Evolutionary conservation across 345 rosid species (phyloP).

Genomic region (Hypericum androsaemum): DNA sequence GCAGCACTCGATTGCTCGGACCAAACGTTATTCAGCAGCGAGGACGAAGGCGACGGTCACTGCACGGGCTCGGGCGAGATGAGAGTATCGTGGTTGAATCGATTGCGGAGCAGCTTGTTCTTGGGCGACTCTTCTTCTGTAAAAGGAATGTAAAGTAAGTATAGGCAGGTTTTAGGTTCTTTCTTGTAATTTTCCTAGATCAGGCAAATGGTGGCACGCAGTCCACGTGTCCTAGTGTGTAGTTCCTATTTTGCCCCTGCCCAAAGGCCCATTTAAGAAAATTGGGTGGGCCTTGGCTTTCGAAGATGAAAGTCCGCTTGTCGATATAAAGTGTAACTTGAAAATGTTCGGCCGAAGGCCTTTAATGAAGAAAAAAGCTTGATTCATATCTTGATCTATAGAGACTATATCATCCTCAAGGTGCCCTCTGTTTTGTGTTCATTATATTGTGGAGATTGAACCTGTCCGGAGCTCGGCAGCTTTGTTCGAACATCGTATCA

Average conservation of each 20-base stretch:
- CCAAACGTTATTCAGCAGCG: slow-evolving; percentile 85
- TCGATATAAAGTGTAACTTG: too few relatives aligned
- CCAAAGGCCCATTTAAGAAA: too few relatives aligned
- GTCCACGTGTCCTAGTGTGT: slow-evolving; percentile 9
- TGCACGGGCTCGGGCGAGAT: slow-evolving; percentile 79
- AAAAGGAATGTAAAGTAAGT: slow-evolving; percentile 16
- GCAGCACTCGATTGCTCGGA: slow-evolving; percentile 95
- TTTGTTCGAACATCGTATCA: too few relatives aligned
- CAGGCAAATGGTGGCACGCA: slow-evolving; percentile 6
- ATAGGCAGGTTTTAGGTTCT: slow-evolving; percentile 11
- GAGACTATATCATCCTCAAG: too few relatives aligned
- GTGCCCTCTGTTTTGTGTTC: too few relatives aligned
- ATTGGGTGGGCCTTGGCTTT: too few relatives aligned
- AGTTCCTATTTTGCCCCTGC: too few relatives aligned
- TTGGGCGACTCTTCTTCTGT: slow-evolving; percentile 14
- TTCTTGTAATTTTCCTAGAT: slow-evolving; percentile 13
- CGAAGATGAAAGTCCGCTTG: too few relatives aligned
- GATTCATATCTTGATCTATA: too few relatives aligned
- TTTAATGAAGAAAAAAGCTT: too few relatives aligned
- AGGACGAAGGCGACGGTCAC: slow-evolving; percentile 61
- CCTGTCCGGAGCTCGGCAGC: slow-evolving; percentile 44
- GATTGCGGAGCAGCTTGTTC: slow-evolving; percentile 32
- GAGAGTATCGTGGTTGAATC: slow-evolving; percentile 40
- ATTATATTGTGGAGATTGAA: too few relatives aligned
- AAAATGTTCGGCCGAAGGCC: too few relatives aligned